A percentile compares a stretch with the other conserved stretches of the same genome.
Evolutionary conservation across 345 rosid genomes (phyloP).

Genomic region (Melaleuca alternifolia): DNA sequence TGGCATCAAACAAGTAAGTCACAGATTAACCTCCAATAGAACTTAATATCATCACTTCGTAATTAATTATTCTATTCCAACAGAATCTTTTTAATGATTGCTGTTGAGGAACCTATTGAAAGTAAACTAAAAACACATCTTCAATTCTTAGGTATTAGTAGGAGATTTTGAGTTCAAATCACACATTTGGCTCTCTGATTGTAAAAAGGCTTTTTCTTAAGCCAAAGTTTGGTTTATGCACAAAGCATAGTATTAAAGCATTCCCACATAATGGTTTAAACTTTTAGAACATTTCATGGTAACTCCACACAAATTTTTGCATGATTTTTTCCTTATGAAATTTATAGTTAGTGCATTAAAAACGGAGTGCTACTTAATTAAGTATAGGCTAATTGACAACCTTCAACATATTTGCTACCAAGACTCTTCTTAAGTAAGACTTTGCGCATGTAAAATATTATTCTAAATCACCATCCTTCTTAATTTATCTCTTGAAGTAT

Average conservation of each 20-base stretch:
- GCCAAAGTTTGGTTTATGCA: not conserved
- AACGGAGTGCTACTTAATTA: not conserved
- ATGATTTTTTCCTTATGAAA: not conserved
- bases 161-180: not conserved
- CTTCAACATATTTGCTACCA: not conserved
- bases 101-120: not conserved
- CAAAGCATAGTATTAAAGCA: not conserved
- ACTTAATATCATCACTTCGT: not conserved
- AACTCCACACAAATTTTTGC: not conserved
- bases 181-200: not conserved
- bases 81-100: not conserved
- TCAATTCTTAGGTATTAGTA: not conserved
- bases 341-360: not conserved
- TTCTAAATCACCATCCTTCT: not conserved
- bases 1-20: not conserved
- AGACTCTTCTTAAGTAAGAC: not conserved
- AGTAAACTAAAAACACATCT: not conserved
- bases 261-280: not conserved
- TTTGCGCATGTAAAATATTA: not conserved
- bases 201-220: not conserved
- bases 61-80: not conserved
- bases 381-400: not conserved
- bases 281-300: rapidly evolving
- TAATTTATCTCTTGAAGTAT: not conserved
- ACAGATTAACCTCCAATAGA: not conserved